These are phyloP conservation scores for Yamadazyma diddensiae DNA, from an alignment of 1,139 yeast species.

Conservation along the genomic window DNA sequence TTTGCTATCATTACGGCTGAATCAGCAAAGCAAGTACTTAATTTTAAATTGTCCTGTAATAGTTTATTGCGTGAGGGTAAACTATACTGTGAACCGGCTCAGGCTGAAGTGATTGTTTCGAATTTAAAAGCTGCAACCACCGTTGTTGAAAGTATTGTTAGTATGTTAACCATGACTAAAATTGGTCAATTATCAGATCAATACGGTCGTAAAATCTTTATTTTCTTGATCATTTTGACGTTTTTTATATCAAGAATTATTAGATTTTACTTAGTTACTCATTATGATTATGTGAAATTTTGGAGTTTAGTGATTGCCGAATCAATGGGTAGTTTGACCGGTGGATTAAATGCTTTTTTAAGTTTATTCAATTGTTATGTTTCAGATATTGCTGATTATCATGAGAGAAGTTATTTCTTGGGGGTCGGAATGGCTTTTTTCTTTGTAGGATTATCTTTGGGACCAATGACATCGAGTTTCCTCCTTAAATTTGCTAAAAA, in stretches of 20 bases:
- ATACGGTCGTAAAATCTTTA: constrained; percentile 54
- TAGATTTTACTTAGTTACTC: constrained; percentile 25
- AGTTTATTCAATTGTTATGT: constrained; percentile 57
- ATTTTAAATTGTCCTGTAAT: constrained; percentile 36
- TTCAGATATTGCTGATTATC: constrained; percentile 60
- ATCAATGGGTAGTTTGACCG: constrained; percentile 46
- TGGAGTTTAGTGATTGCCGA: constrained; percentile 30
- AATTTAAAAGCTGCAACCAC: constrained; percentile 25
- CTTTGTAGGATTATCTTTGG: constrained; percentile 59
- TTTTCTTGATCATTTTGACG: constrained; percentile 32
- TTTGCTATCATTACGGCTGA: constrained; percentile 26
- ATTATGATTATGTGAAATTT: constrained; percentile 29
- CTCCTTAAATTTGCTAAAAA: constrained; percentile 19
- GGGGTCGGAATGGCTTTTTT: constrained; percentile 56
- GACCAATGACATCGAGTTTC: constrained; percentile 57
- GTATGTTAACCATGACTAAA: constrained; percentile 39
- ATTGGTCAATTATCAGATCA: constrained; percentile 61
- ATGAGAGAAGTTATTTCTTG: constrained; percentile 49
- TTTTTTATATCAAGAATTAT: constrained; percentile 23
- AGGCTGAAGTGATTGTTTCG: constrained; percentile 32
- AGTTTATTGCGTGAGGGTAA: constrained; percentile 15
- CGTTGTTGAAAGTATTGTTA: constrained; percentile 21
- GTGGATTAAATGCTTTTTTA: constrained; percentile 48
- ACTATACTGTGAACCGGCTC: constrained; percentile 28
- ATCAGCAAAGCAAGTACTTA: constrained; percentile 24